Base-by-base conservation (phyloP, 306 rosid species). In the Cucumis cinereus region DNA sequence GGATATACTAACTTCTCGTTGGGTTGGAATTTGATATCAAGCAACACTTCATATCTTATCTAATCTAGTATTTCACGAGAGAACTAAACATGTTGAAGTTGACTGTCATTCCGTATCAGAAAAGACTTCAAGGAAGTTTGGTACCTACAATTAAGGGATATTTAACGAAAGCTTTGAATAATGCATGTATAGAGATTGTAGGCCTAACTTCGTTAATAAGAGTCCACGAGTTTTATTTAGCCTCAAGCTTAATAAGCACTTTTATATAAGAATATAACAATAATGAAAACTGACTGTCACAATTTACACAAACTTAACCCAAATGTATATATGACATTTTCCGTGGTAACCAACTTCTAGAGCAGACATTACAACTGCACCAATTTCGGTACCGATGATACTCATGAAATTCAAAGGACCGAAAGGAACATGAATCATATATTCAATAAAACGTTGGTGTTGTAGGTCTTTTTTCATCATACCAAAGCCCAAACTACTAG, bases 281-380 rank as follows among this genome's bases (percentile, higher is more conserved):
- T 23, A 43, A 4, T 14, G 22, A 69, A 23, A 43, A 69, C 52
- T 20, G 10, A 43, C 1, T 0, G 9, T 12, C 19, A 41, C 57
- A 69, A 69, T 45, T 55, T 69, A 69, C 75, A 43, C 75, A 69
- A 22, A 69, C 74, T n/a, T 41, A 20, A 67, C 26, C 53, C 45
- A 43, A 67, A 64, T 19, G 47, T 64, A 62, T 15, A 64, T 45
- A 64, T 33, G 36, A 64, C 49, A 28, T 33, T 62, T 62, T 22
- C 7, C 22, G 7, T 33, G 26, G 26, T 63, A 35, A 36, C 47
- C 26, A 63, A 63, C 73, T 66, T 66, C 73, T 66, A 66, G 30
- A 20, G 38, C 28, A 40, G 52, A 66, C 53, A 20, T 40, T 1
- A 64, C 26, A 19, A 36, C 14, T 64, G 8, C 72, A 64, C 4